Evolutionary conservation across 345 rosid genomes (phyloP), one percentile per base, ranked within the genome.

Genomic region (Euphorbia tirucalli): DNA sequence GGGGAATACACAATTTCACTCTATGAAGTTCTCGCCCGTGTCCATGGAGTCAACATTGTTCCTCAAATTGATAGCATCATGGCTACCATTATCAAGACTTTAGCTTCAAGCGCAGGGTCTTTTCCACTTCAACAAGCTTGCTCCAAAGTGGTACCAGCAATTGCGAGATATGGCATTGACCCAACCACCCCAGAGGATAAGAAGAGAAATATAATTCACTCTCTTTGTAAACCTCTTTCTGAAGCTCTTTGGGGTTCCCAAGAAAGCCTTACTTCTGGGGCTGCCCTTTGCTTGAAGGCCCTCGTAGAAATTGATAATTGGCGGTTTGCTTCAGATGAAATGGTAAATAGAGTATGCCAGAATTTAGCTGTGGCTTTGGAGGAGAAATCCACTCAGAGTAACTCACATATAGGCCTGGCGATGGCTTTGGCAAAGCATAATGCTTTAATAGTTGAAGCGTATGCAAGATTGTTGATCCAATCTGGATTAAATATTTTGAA

Each of bases 71-170:
- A 88, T 63, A 86, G 85, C 77, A 93, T 95, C 81, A 88, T 95
- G 99, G 70, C 81, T 11, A 90, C 96, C 13, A 78, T 95, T 25
- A 82, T 93, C 78, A 93, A 89, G 78, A 95, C 98, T 7, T 76
- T 95, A 46, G 88, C 94, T 65, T 90, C 96, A 13, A 95, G 94
- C 78, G 94, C 97, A 5, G 98, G 93, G 22, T 95, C 97, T 48
- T 88, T 95, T 78, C 93, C 97, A 67, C 97, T 95, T 71, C 98
- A 92, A 70, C 98, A 95, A 70, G 99, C 99, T 0, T 95, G 99
- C 79, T 89, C 99, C 9, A 92, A 89, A 78, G 99, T 95, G 57
- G 88, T 95, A 4, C 94, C 97, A 0, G 97, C 98, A 5, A 91
- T 93, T 74, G 96, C 99, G 5, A 85, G 94, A 65, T 93, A 93